Conservation (phyloP, 192 early-diverging fungal genomes). For the Dissophora ornata region DNA sequence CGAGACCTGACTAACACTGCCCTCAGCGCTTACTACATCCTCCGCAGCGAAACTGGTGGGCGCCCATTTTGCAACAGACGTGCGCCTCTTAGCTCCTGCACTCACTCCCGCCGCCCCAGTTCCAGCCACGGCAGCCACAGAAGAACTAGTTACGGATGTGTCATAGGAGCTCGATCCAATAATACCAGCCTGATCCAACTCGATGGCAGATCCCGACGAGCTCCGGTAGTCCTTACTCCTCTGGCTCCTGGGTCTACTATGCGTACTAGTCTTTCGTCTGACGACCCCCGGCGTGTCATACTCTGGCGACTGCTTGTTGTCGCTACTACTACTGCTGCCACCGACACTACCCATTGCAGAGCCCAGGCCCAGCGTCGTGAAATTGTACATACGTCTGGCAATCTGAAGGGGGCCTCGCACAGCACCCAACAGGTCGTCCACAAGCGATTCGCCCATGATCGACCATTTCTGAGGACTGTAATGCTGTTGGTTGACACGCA, state of each 20-base stretch:
- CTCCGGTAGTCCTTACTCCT: slow-evolving; percentile 14
- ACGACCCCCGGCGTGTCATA: neutral
- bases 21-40: too few species aligned
- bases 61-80: neutral
- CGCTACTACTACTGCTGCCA: neutral
- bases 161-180: too few species aligned
- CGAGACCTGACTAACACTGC: neutral
- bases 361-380: slow-evolving; percentile 35
- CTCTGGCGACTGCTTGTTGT: too few species aligned
- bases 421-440: slow-evolving; percentile 41
- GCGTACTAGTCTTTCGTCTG: slow-evolving; percentile 3
- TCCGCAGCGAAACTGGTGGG: too few species aligned
- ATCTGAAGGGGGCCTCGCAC: slow-evolving; percentile 42
- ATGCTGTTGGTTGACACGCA: slow-evolving; percentile 4
- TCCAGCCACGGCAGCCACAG: neutral
- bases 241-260: neutral
- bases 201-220: slow-evolving; percentile 31
- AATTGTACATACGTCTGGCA: slow-evolving; percentile 34
- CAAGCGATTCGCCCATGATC: slow-evolving; percentile 39
- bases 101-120: too few species aligned
- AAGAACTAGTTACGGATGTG: neutral
- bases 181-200: slow-evolving; percentile 27
- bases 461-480: slow-evolving; percentile 37
- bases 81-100: neutral
- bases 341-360: neutral